A percentile compares a stretch with the other conserved stretches of the same genome.
Evolutionary conservation across 192 early-diverging fungal genomes (phyloP).

Genomic region (Obelidium mucronatum): DNA sequence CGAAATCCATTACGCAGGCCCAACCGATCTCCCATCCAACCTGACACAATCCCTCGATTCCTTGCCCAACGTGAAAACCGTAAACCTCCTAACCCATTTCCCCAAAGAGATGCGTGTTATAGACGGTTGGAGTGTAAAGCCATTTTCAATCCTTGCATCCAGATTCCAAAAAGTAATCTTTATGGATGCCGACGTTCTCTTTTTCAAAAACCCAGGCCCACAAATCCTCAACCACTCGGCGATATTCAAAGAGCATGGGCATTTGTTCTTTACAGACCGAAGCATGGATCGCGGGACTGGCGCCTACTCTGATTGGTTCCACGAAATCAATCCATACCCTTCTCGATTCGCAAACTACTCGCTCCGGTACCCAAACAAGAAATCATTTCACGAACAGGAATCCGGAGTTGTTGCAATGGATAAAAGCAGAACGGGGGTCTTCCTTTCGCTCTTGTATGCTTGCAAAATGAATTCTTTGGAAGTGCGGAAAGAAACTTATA

Average conservation of each 20-base stretch:
- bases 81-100: constrained; percentile 39
- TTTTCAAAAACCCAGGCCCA: neutral
- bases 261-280: constrained; percentile 73
- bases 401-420: constrained; percentile 19
- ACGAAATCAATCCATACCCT: constrained; percentile 43
- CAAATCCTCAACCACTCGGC: constrained; percentile 44
- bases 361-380: neutral
- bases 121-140: neutral
- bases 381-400: neutral
- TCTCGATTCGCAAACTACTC: neutral
- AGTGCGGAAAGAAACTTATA: constrained; percentile 27
- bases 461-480: constrained; percentile 41
- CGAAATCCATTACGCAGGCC: constrained; percentile 61
- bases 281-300: neutral
- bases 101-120: neutral
- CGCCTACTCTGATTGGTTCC: constrained; percentile 49
- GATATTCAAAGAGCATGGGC: constrained; percentile 52
- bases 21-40: neutral
- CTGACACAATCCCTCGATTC: neutral
- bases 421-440: neutral
- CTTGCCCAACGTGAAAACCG: constrained; percentile 11
- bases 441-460: neutral
- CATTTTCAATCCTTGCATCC: constrained; percentile 9
- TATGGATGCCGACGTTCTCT: constrained; percentile 22
- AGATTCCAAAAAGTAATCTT: constrained; percentile 4